A percentile compares a stretch with the other conserved stretches of the same genome.
Conservation (phyloP, 2,329 filamentous ascomycete genomes). For the Cercospora zeae-maydis region DNA sequence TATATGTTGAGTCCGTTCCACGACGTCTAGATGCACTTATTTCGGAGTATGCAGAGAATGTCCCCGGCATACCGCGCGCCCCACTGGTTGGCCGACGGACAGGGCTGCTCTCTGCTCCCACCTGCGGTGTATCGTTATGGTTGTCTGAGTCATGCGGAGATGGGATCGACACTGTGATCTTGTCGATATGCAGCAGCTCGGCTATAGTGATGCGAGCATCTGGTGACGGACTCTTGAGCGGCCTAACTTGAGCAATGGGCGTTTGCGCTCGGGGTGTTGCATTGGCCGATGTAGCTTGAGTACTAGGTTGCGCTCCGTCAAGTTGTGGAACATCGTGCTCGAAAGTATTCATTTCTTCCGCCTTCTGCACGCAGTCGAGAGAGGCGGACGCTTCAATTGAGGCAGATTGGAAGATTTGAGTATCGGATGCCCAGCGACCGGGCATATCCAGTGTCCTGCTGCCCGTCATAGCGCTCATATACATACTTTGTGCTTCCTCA, state of each 20-base stretch:
- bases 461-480: conserved; percentile 64
- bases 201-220: background rate
- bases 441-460: conserved; percentile 35
- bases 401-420: conserved; percentile 23
- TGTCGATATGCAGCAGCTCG: conserved; percentile 32
- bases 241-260: conserved; percentile 8
- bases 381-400: conserved; percentile 28
- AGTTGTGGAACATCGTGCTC: background rate
- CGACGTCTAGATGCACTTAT: conserved; percentile 30
- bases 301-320: conserved; percentile 9
- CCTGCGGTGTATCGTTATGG: background rate
- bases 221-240: background rate
- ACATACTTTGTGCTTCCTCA: conserved; percentile 81
- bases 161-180: conserved; percentile 10
- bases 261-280: conserved; percentile 30
- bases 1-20: conserved; percentile 6
- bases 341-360: background rate
- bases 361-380: background rate
- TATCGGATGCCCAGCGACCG: conserved; percentile 43
- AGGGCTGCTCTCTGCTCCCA: background rate
- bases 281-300: conserved; percentile 21
- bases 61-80: conserved; percentile 40
- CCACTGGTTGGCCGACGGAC: background rate
- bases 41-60: conserved; percentile 49
- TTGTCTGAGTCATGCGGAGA: background rate